Evolutionary conservation across 768 basidiomycete species (phyloP).

Genomic region (Serendipita sp.): DNA sequence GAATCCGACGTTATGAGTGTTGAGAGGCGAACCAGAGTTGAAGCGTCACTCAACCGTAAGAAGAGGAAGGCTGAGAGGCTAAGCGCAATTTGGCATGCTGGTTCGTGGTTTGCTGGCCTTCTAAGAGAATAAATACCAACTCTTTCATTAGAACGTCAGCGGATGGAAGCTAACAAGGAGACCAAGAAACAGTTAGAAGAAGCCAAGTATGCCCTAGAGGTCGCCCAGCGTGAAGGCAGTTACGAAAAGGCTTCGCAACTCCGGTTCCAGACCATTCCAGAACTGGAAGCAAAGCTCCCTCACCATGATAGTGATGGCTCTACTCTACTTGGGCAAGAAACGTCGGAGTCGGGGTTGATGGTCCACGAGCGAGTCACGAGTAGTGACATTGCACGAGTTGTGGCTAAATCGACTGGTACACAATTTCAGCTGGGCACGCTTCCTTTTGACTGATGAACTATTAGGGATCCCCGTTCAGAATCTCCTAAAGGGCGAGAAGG

Average conservation of each 20-base stretch:
- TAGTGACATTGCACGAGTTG: conserved; percentile 77
- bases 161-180: conserved; percentile 56
- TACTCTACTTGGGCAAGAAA: conserved; percentile 31
- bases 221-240: conserved; percentile 76
- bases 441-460: background rate
- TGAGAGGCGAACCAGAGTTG: conserved; percentile 52
- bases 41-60: conserved; percentile 42
- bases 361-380: conserved; percentile 76
- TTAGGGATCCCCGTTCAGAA: conserved; percentile 63
- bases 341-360: conserved; percentile 39
- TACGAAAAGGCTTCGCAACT: conserved; percentile 73
- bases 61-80: conserved; percentile 45
- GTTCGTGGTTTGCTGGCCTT: conserved; percentile 18
- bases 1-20: conserved; percentile 73
- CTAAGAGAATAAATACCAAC: background rate
- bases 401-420: conserved; percentile 68
- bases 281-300: conserved; percentile 56
- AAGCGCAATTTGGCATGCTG: conserved; percentile 56
- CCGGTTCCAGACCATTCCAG: conserved; percentile 72
- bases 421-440: background rate
- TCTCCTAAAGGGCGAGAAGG: conserved; percentile 73
- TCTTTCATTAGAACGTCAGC: conserved; percentile 36
- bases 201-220: conserved; percentile 72
- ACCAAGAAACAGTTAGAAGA: conserved; percentile 60
- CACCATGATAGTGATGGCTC: conserved; percentile 24